Evolutionary conservation across 306 rosid species (phyloP), one percentile per base, ranked within the genome.

Genomic region (Ziziphus jujuba): DNA sequence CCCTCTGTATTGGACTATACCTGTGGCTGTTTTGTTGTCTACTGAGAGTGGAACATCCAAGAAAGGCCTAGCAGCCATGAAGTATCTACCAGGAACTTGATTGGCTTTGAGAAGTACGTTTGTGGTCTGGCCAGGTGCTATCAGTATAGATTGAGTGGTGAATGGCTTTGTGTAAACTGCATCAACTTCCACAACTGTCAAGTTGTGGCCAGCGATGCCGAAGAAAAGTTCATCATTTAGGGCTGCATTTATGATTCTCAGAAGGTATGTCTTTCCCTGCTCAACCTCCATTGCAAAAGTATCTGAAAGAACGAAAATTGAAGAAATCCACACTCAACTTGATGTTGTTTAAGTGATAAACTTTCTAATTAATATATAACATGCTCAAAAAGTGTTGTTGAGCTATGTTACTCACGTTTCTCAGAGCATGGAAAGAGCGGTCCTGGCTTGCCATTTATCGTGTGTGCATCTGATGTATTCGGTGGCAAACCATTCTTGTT

Each of bases 381-480:
- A 17, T 20, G 55, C 20, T 50, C 2, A n/a, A 49, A 50, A 17
- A 7, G 3, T 50, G 4, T 50, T 16, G 0, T 16, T 1, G 11
- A 16, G 3, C 10, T 16, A 16, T 4, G 8, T 53, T 31, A 23
- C 80, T 88, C 82, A 91, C 97, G 85, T 79, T 88, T 91, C 80
- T 91, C 89, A 0, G 92, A 79, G 75, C 97, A 88, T 49, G 97
- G 96, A 79, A 91, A 91, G 64, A 91, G 85, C 17, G 97, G 91
- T 72, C 97, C 97, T 14, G 97, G 92, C 78, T 91, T 91, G 7
- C 97, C 96, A n/a, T 88, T 91, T 69, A 91, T 91, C 5, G 96
- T 86, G 83, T 91, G 97, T 4, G 91, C 97, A 79, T 91, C 97
- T 1, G 96, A 91, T 83, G 87, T 82, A 56, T 91, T 88, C 53